These are phyloP conservation scores for Suaeda aralocaspica DNA, from an alignment of 148 eudicot species.

Conservation along the genomic window DNA sequence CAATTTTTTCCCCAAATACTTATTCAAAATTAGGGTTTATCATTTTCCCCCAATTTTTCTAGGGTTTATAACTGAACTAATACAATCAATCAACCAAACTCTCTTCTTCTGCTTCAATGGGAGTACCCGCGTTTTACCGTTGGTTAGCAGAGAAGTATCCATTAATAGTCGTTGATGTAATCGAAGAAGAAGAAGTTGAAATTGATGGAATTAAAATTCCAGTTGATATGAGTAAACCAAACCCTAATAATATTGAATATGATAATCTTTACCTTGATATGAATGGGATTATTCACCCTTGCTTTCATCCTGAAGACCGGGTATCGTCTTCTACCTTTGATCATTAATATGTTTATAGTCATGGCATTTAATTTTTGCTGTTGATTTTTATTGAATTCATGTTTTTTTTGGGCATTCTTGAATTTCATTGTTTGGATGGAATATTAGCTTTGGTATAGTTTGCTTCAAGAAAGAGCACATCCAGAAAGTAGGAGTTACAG, in stretches of 20 bases:
- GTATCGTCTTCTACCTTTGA: conserved; percentile 30
- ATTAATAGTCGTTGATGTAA: conserved; percentile 71
- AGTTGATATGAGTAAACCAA: conserved; percentile 79
- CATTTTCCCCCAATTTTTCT: neutral
- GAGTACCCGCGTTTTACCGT: conserved; percentile 94
- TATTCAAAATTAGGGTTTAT: conserved; percentile 1
- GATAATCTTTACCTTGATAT: conserved; percentile 90
- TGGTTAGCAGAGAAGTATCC: conserved; percentile 99
- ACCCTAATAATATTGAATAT: conserved; percentile 78
- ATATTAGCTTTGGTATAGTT: neutral
- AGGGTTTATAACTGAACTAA: neutral
- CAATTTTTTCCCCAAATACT: neutral
- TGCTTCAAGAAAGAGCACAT: too few species aligned
- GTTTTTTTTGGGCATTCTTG: neutral
- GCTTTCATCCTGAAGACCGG: conserved; percentile 95
- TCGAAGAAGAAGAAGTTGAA: conserved; percentile 69
- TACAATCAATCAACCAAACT: neutral
- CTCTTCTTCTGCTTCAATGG: conserved; percentile 48
- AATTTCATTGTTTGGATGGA: neutral
- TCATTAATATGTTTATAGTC: too few species aligned
- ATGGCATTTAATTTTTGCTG: too few species aligned
- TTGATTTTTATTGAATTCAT: neutral
- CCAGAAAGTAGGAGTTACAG: too few species aligned
- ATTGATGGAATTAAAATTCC: conserved; percentile 72
- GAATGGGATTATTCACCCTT: conserved; percentile 94